A percentile compares a stretch with the other conserved stretches of the same genome.
Evolutionary conservation across 2,329 filamentous ascomycete species (phyloP).

Genomic region (Talaromyces atroroseus): DNA sequence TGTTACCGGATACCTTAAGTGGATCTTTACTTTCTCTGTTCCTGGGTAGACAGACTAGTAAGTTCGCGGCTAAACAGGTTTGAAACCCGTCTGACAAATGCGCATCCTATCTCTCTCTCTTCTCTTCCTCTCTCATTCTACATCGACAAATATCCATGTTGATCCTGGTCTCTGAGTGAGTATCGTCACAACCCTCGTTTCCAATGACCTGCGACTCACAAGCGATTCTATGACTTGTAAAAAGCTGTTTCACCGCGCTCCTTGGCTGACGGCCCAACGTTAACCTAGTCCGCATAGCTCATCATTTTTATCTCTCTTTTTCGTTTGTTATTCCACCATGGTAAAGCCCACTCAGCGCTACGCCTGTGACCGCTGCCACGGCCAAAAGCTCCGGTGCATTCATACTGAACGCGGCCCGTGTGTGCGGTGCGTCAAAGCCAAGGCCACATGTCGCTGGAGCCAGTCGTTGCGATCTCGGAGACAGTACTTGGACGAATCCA

Average conservation of each 20-base stretch:
- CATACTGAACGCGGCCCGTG: constrained; percentile 1
- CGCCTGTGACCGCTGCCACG: constrained; percentile 8
- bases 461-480: not conserved
- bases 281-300: no score
- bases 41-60: no score
- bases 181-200: not conserved
- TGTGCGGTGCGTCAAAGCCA: constrained; percentile 3
- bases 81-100: not conserved
- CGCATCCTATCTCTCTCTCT: not conserved
- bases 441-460: constrained; percentile 6
- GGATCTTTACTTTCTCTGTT: no score
- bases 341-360: constrained; percentile 2
- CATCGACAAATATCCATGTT: not conserved
- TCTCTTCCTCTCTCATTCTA: no score
- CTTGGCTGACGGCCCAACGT: not conserved
- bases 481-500: not conserved
- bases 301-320: not conserved
- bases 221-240: not conserved
- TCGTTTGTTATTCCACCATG: not conserved
- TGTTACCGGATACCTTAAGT: no score
- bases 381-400: constrained; percentile 7
- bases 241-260: not conserved
- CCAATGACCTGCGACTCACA: not conserved
- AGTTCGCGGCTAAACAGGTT: not conserved
- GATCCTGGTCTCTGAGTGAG: not conserved